Percentiles rank a stretch among this genome's conserved stretches.
phyloP scores from a whole-genome alignment of 805 yeast species.

The Starmerella geochares region DNA sequence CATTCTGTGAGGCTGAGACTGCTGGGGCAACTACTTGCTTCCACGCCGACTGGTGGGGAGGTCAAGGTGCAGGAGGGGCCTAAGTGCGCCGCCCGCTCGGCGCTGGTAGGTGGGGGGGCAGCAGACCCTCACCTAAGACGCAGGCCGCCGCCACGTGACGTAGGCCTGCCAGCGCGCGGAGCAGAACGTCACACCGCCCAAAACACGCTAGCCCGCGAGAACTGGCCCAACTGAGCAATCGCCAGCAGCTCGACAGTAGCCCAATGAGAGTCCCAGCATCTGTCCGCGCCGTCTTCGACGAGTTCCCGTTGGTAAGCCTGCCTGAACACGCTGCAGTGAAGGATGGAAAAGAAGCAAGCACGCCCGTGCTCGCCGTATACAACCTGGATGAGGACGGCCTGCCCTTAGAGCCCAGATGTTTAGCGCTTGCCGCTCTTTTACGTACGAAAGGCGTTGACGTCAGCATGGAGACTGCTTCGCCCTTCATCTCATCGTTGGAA shows the following conservation, averaged over 20 bases:
- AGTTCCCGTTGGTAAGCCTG: constrained; percentile 28
- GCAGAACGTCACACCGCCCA: no score
- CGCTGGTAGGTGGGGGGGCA: no score
- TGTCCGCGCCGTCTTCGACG: constrained; percentile 28
- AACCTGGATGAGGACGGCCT: constrained; percentile 19
- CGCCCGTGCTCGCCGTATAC: constrained; percentile 23
- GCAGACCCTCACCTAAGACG: no score
- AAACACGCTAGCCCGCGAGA: no score
- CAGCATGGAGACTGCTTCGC: constrained; percentile 10
- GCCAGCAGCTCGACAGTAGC: background rate
- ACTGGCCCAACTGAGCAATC: no score
- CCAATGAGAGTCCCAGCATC: constrained; percentile 28
- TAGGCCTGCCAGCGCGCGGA: no score
- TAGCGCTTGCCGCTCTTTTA: constrained; percentile 24
- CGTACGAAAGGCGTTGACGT: background rate
- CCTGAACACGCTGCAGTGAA: constrained; percentile 8
- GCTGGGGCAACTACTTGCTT: no score
- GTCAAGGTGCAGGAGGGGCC: no score
- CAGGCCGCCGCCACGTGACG: no score
- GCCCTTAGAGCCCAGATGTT: constrained; percentile 30
- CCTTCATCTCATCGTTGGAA: constrained; percentile 18
- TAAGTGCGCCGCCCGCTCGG: no score
- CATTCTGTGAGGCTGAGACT: no score
- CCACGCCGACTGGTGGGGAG: no score
- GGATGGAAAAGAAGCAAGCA: background rate